A percentile compares a stretch with the other conserved stretches of the same genome.
phyloP scores from a whole-genome alignment of 257 asterid species.

The Gentiana straminea region DNA sequence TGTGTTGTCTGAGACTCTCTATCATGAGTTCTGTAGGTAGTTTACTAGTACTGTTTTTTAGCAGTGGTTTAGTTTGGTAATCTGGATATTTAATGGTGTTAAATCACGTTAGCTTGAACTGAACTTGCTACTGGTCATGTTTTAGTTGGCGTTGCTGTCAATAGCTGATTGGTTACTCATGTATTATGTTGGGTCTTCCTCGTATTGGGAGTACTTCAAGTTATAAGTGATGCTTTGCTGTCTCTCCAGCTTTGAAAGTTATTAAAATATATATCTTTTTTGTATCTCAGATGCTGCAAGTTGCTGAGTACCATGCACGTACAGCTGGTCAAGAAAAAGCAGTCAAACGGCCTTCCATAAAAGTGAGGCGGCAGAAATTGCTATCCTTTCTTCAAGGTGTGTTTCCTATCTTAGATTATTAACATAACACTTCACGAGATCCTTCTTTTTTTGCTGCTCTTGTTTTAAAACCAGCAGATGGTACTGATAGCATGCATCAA shows the following conservation, averaged over 20 bases:
- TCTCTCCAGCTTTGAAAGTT: background rate
- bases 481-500: slow-evolving; percentile 11
- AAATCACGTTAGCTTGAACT: too few species aligned
- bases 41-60: background rate
- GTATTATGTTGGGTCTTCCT: too few species aligned
- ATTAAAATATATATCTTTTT: slow-evolving; percentile 6
- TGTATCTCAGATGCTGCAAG: slow-evolving; percentile 68
- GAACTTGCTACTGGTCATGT: too few species aligned
- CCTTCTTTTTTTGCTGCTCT: slow-evolving; percentile 8
- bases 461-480: slow-evolving; percentile 7
- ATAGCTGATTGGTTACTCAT: too few species aligned
- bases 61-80: too few species aligned
- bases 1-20: background rate
- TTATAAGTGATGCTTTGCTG: background rate
- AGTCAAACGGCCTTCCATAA: slow-evolving; percentile 71
- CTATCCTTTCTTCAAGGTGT: slow-evolving; percentile 80
- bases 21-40: background rate
- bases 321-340: slow-evolving; percentile 62
- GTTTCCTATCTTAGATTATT: slow-evolving; percentile 12
- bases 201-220: background rate
- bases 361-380: slow-evolving; percentile 83
- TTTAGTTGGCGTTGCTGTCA: too few species aligned
- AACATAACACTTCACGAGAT: slow-evolving; percentile 9
- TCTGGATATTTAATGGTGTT: background rate
- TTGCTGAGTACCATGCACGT: slow-evolving; percentile 77